Evolutionary conservation across 768 basidiomycete species (phyloP).

Genomic region (Phanerodontia chrysosporium): DNA sequence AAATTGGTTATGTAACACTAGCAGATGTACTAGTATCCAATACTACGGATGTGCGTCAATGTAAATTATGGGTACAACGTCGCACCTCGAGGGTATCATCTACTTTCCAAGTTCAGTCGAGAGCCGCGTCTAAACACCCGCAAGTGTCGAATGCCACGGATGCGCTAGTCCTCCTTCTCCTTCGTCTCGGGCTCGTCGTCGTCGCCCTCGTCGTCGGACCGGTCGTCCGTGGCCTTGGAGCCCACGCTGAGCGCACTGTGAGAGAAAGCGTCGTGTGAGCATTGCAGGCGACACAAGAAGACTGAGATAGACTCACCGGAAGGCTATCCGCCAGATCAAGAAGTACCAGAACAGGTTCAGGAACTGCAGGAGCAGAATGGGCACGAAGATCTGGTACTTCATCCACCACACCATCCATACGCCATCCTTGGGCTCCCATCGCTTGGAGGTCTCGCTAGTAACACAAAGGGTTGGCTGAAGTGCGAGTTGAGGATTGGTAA

Average conservation of each 20-base stretch:
- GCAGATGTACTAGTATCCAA: not conserved
- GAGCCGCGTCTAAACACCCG: too few relatives aligned
- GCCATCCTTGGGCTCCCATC: conserved; percentile 59
- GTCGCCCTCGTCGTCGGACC: conserved; percentile 77
- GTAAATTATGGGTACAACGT: not conserved
- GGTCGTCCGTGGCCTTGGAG: conserved; percentile 53
- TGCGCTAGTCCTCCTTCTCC: conserved; percentile 16
- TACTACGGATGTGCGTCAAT: not conserved
- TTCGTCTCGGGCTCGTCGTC: conserved; percentile 29
- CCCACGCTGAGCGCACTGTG: conserved; percentile 48
- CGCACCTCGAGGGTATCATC: not conserved
- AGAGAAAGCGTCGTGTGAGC: not conserved
- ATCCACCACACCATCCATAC: conserved; percentile 76
- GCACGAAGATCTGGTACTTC: conserved; percentile 73
- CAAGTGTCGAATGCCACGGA: not conserved
- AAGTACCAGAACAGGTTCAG: conserved; percentile 95
- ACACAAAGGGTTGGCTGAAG: not conserved
- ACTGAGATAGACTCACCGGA: conserved; percentile 46
- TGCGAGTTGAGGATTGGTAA: not conserved
- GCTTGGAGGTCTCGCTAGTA: conserved; percentile 46
- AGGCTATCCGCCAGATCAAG: conserved; percentile 73
- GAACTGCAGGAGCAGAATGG: conserved; percentile 69
- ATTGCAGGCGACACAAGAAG: not conserved
- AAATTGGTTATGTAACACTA: not conserved
- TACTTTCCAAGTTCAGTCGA: not conserved